Evolutionary conservation across 2,329 filamentous ascomycete genomes (phyloP).

Genomic region (Magnaporthiopsis poae): DNA sequence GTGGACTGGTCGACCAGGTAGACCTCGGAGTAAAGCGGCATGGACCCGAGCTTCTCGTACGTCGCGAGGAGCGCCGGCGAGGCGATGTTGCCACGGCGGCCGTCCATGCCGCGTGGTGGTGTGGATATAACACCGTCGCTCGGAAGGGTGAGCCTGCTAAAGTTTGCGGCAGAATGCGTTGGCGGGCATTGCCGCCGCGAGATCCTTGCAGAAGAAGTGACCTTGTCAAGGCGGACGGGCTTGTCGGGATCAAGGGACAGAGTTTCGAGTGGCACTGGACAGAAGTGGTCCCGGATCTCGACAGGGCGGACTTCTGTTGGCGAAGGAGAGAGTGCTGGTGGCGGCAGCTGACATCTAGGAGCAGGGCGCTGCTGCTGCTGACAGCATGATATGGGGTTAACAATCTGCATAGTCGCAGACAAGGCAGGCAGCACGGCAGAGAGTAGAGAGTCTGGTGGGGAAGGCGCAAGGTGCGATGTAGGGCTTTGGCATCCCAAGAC

Average conservation of each 20-base stretch:
- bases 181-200: background rate
- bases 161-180: background rate
- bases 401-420: background rate
- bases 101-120: too few species aligned
- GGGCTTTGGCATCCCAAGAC: background rate
- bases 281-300: background rate
- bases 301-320: background rate
- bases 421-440: background rate
- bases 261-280: background rate
- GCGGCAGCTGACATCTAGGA: background rate
- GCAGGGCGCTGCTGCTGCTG: background rate
- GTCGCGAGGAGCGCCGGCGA: background rate
- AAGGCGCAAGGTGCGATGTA: too few species aligned
- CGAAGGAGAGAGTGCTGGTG: background rate
- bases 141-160: background rate
- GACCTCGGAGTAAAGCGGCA: slow-evolving; percentile 1
- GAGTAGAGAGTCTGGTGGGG: background rate
- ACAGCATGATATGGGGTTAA: background rate
- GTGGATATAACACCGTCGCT: background rate
- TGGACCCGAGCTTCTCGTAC: background rate
- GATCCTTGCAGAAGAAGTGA: background rate
- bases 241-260: background rate
- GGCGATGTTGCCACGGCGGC: background rate
- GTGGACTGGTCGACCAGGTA: background rate
- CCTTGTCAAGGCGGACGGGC: background rate